Conservation (phyloP, 345 rosid genomes). For the Durio zibethinus region DNA sequence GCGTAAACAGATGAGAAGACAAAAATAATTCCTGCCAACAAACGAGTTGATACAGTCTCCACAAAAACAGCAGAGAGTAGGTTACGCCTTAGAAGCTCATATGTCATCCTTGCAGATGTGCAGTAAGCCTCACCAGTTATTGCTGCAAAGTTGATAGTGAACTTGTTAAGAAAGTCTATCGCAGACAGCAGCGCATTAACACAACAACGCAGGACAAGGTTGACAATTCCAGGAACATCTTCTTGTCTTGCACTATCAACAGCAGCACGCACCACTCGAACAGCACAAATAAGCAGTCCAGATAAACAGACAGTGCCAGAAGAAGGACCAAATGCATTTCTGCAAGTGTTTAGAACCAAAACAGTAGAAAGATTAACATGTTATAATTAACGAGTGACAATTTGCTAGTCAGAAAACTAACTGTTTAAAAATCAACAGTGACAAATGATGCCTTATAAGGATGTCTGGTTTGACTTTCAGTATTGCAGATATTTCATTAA, state of each 20-base stretch:
- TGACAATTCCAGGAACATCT: slow-evolving; percentile 63
- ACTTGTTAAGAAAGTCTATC: slow-evolving; percentile 81
- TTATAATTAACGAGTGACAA: not conserved
- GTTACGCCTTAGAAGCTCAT: slow-evolving; percentile 81
- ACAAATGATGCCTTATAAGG: not conserved
- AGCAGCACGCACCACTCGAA: slow-evolving; percentile 73
- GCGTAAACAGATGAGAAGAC: slow-evolving; percentile 82
- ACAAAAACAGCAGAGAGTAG: slow-evolving; percentile 88
- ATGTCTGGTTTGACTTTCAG: not conserved
- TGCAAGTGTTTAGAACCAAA: slow-evolving; percentile 30
- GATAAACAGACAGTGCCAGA: slow-evolving; percentile 87
- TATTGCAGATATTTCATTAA: not conserved
- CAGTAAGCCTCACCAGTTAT: slow-evolving; percentile 91
- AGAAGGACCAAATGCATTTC: slow-evolving; percentile 88
- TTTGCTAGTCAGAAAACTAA: not conserved
- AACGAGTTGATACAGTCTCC: slow-evolving; percentile 77
- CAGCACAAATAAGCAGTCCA: slow-evolving; percentile 64
- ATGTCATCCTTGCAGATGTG: slow-evolving; percentile 83
- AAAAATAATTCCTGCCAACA: slow-evolving; percentile 64
- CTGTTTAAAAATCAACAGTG: not conserved
- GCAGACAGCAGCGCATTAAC: slow-evolving; percentile 57
- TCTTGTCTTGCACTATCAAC: slow-evolving; percentile 82
- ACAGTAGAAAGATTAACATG: not conserved
- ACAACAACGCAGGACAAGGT: slow-evolving; percentile 56
- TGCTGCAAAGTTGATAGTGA: slow-evolving; percentile 88